Evolutionary conservation across 805 yeast species (phyloP).

Genomic region (Lipomyces starkeyi): DNA sequence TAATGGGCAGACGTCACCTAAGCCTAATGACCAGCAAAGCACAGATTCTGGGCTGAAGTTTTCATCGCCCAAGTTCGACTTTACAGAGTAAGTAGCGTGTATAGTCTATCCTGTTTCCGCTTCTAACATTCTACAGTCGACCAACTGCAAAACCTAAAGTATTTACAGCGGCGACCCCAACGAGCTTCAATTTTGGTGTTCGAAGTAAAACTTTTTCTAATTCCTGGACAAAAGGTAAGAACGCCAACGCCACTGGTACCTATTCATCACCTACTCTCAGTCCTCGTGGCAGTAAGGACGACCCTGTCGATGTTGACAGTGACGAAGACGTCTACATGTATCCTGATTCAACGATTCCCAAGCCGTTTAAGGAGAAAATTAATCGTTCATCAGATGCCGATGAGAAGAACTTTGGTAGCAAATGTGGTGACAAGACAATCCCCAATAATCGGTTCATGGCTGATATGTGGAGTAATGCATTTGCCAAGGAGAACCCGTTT

Average conservation of each 20-base stretch:
- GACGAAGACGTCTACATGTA: constrained; percentile 10
- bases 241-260: not conserved
- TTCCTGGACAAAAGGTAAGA: not conserved
- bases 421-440: not conserved
- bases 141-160: not conserved
- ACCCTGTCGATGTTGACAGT: constrained; percentile 10
- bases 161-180: not conserved
- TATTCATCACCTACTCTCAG: constrained; percentile 16
- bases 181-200: constrained; percentile 7
- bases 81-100: not conserved
- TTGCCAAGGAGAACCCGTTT: constrained; percentile 8
- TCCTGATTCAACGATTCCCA: constrained; percentile 11
- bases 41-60: not conserved
- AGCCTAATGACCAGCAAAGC: not conserved
- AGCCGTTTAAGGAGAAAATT: constrained; percentile 23
- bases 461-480: constrained; percentile 7
- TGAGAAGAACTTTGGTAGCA: not conserved
- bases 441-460: not conserved
- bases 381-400: constrained; percentile 15
- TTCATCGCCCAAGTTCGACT: not conserved
- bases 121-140: not conserved
- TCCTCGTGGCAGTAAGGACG: constrained; percentile 1
- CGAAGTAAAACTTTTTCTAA: constrained; percentile 1
- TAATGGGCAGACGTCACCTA: not conserved
- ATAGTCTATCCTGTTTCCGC: not conserved